Conservation (phyloP, 345 rosid species). For the Sisymbrium irio region DNA sequence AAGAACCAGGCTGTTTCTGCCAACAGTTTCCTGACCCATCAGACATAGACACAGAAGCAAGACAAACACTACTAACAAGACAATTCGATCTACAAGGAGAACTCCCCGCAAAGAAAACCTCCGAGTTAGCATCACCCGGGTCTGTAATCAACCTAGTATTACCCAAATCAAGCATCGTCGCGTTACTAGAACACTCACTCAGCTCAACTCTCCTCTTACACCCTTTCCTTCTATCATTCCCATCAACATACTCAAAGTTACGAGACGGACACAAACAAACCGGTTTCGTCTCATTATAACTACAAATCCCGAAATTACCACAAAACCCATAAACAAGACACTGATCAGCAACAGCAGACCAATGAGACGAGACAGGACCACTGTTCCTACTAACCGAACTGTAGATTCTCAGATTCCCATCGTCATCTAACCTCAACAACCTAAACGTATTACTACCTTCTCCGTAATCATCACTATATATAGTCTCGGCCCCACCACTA, state of each 20-base stretch:
- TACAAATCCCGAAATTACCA: conserved; percentile 61
- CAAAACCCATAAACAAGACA: conserved; percentile 62
- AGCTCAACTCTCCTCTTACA: conserved; percentile 57
- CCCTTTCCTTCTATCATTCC: conserved; percentile 46
- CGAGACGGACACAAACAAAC: conserved; percentile 59
- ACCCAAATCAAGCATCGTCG: conserved; percentile 49
- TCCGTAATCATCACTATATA: conserved; percentile 56
- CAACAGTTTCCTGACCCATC: conserved; percentile 64
- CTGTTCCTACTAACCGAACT: conserved; percentile 30
- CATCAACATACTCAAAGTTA: conserved; percentile 55
- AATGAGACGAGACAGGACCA: conserved; percentile 31
- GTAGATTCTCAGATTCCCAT: conserved; percentile 68
- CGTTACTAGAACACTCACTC: conserved; percentile 40
- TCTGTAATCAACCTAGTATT: conserved; percentile 43
- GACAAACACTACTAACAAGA: conserved; percentile 41
- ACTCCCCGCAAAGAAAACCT: conserved; percentile 37
- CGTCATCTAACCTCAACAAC: conserved; percentile 50
- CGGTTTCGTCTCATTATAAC: conserved; percentile 44
- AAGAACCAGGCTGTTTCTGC: conserved; percentile 44
- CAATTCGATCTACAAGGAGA: conserved; percentile 53
- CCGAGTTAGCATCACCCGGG: conserved; percentile 30
- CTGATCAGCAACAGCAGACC: conserved; percentile 58
- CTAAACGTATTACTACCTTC: conserved; percentile 51
- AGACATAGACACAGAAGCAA: conserved; percentile 50
- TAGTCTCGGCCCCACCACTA: conserved; percentile 18